Percentiles rank a stretch among this genome's conserved stretches.
Conservation (phyloP, 2,329 filamentous ascomycete genomes). For the Calcarisporium arbuscula region DNA sequence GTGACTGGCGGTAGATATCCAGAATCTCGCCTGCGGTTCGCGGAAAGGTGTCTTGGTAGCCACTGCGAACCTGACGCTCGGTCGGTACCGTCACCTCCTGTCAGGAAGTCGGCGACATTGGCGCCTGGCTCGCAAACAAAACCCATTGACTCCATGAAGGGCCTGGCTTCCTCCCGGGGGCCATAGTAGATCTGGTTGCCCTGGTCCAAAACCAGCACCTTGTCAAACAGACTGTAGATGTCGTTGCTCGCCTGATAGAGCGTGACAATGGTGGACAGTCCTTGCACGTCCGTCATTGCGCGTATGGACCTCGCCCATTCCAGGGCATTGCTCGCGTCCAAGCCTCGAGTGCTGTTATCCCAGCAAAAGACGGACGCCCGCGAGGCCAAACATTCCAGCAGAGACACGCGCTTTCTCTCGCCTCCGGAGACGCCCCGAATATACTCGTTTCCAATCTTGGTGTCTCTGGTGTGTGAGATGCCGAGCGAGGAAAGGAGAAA, state of each 20-base stretch:
- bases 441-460: conserved; percentile 46
- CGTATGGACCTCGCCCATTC: conserved; percentile 48
- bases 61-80: conserved; percentile 16
- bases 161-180: conserved; percentile 46
- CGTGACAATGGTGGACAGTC: conserved; percentile 40
- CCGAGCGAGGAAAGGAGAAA: conserved; percentile 24
- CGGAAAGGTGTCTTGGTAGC: too few relatives aligned
- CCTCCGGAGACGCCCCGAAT: conserved; percentile 47
- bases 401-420: conserved; percentile 34
- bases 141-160: conserved; percentile 52
- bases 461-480: conserved; percentile 46
- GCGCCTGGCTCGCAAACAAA: conserved; percentile 51
- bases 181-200: conserved; percentile 64
- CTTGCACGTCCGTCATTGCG: conserved; percentile 40
- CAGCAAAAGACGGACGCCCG: conserved; percentile 20
- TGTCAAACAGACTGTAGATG: conserved; percentile 48
- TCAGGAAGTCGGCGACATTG: conserved; percentile 59
- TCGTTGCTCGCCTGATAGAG: conserved; percentile 43
- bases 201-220: conserved; percentile 55
- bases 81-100: conserved; percentile 37
- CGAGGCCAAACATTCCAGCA: conserved; percentile 19
- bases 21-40: too few relatives aligned
- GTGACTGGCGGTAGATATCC: too few relatives aligned
- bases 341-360: conserved; percentile 45
- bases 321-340: conserved; percentile 47